Evolutionary conservation across 2,329 filamentous ascomycete genomes (phyloP).

Genomic region (Pyricularia pennisetigena): DNA sequence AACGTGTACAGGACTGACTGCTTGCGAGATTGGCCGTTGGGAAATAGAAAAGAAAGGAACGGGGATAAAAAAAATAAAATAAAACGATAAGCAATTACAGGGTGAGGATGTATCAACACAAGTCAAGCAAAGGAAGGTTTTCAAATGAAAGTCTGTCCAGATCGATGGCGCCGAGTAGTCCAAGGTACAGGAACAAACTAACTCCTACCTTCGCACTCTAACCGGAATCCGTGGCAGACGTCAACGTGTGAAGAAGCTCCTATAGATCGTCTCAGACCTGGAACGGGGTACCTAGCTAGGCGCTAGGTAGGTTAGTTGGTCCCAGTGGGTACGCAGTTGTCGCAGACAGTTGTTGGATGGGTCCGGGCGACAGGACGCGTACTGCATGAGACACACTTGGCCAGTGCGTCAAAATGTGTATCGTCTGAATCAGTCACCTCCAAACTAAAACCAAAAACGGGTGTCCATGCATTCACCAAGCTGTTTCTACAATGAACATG

Average conservation of each 20-base stretch:
- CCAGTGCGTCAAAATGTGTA: neutral
- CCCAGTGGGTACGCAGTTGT: neutral
- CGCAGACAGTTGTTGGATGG: neutral
- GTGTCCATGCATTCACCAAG: neutral
- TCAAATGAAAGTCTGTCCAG: neutral
- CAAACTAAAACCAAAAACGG: neutral
- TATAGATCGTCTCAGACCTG: neutral
- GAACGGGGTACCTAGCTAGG: neutral
- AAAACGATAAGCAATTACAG: neutral
- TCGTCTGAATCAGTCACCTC: neutral
- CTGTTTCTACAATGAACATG: neutral
- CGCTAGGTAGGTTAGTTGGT: neutral
- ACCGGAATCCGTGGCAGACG: neutral
- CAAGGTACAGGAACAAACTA: neutral
- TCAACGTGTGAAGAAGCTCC: conserved; percentile 1
- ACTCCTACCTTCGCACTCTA: neutral
- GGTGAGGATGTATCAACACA: neutral
- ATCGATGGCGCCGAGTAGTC: neutral
- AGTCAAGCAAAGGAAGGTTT: neutral
- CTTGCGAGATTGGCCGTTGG: neutral
- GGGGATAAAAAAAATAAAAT: neutral
- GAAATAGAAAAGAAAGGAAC: neutral
- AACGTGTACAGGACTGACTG: neutral
- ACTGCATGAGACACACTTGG: neutral
- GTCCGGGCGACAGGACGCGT: neutral